These are phyloP conservation scores for Lentinula detonsa DNA, from an alignment of 768 basidiomycete genomes.

Conservation along the genomic window DNA sequence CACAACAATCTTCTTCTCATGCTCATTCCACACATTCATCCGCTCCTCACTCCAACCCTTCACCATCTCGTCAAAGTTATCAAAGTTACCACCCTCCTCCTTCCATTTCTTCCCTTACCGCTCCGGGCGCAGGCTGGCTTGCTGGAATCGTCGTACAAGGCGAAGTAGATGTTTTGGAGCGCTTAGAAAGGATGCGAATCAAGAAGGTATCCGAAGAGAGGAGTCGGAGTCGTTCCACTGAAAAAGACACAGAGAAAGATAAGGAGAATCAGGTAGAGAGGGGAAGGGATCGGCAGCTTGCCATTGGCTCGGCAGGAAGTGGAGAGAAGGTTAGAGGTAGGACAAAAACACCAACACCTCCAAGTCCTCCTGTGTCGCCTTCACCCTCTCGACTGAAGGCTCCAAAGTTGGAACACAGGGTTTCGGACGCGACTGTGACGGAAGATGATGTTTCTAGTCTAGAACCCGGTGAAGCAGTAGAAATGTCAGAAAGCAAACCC, in stretches of 20 bases:
- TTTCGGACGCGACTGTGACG: not conserved
- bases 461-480: not conserved
- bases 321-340: not conserved
- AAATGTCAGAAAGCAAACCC: not conserved
- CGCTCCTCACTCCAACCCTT: not conserved
- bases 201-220: conserved; percentile 42
- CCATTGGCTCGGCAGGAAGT: not conserved
- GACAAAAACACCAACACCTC: conserved; percentile 2
- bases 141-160: conserved; percentile 83
- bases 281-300: not conserved
- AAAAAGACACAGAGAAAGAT: not conserved
- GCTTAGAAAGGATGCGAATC: conserved; percentile 46
- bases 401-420: not conserved
- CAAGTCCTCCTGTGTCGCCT: not conserved
- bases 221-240: conserved; percentile 55
- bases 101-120: not conserved
- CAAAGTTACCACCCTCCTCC: not conserved
- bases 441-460: not conserved
- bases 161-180: conserved; percentile 70
- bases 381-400: not conserved
- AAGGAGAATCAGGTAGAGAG: not conserved
- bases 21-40: not conserved
- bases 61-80: not conserved
- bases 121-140: conserved; percentile 47
- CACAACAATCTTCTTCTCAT: not conserved